Evolutionary conservation across 2,329 filamentous ascomycete species (phyloP), one percentile per base, ranked within the genome.

Genomic region (Piedraia hortae): DNA sequence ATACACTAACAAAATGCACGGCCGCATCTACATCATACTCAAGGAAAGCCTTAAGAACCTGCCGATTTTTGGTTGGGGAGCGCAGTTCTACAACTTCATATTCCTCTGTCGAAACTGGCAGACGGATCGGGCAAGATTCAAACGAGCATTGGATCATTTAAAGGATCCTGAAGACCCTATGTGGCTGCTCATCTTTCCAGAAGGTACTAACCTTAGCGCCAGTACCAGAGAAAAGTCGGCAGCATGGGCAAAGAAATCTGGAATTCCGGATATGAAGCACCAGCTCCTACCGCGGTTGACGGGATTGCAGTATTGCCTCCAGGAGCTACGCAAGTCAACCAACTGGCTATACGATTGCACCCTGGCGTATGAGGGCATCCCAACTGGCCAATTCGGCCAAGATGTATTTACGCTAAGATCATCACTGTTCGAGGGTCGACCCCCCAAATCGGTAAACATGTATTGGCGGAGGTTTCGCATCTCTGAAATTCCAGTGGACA

Each of bases 361-460:
- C 0, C 69, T 97, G 25, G 80, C 77, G 4, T 97, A 97, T 39
- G 82, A 91, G 46, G 82, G 85, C 8, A 62, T 90, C 19, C 73
- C 74, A 65, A 80, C 59, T 54, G 51, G 50, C 17, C 59, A 71
- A 35, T 91, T 69, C 33, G 80, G 82, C n/a, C 80, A 93, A 41
- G 65, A 88, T 21, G 71, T 74, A 36, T 93, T 88, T 45, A 80
- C 74, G 0, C 54, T 97, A 3, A 61, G 63, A 3, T 78, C 78
- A 21, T 88, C 77, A 3, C 90, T 85, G 41, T 68, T 91, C 30
- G 64, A 85, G 43, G 80, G 85, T 7, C 64, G 74, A 1, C 70
- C 80, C 1, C 85, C 82, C 2, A 90, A 80, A 42, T 90, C 78
- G 2, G 80, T 93, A 37, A 93, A 91, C 46, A 80, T 93, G 53